Conservation (phyloP, 345 rosid genomes). For the Punica granatum region DNA sequence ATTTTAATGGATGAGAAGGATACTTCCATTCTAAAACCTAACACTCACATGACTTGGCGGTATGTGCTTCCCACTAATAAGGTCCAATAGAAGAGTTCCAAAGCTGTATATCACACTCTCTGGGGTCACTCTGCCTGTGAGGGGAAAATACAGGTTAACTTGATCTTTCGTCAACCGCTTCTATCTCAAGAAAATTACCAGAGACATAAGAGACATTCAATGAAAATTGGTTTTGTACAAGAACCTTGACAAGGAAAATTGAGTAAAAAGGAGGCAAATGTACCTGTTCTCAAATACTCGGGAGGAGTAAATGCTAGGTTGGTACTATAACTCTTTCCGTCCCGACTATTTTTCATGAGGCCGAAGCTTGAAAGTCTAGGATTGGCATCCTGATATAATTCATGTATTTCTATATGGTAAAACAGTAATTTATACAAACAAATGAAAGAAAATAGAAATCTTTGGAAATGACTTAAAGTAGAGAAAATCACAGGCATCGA, state of each 20-base stretch:
- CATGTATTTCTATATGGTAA: constrained; percentile 6
- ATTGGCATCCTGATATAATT: constrained; percentile 61
- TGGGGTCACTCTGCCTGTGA: constrained; percentile 75
- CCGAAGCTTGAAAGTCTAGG: constrained; percentile 92
- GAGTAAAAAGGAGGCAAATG: neutral
- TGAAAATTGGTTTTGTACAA: neutral
- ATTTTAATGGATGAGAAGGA: neutral
- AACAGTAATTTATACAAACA: neutral
- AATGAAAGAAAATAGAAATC: neutral
- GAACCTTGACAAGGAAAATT: neutral
- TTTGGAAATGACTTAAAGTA: neutral
- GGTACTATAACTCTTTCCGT: constrained; percentile 93
- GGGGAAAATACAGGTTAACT: neutral
- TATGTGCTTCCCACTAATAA: constrained; percentile 94
- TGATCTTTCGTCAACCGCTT: neutral
- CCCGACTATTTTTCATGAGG: constrained; percentile 93
- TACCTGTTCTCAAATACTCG: constrained; percentile 91
- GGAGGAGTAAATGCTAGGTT: constrained; percentile 96
- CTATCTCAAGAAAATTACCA: neutral
- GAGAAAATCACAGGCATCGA: constrained; percentile 14
- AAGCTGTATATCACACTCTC: constrained; percentile 97
- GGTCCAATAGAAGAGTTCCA: constrained; percentile 91
- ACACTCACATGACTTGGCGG: constrained; percentile 93
- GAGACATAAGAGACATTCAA: neutral
- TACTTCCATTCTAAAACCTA: neutral